These are phyloP conservation scores for Amanita rubescens DNA, from an alignment of 768 basidiomycete species.

Conservation along the genomic window DNA sequence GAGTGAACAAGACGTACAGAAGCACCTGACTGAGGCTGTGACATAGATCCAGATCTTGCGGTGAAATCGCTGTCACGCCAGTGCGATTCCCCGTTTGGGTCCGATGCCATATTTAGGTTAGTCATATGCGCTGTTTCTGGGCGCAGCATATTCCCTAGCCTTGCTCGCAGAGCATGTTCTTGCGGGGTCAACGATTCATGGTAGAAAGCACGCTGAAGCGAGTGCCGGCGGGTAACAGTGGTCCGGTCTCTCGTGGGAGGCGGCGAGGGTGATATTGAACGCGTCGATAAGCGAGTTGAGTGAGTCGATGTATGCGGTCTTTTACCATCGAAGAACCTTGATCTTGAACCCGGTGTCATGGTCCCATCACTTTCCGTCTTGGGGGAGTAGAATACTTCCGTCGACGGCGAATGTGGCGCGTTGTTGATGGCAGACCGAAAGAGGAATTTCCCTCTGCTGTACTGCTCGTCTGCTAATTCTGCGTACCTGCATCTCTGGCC, in stretches of 20 bases:
- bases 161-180: conserved; percentile 4
- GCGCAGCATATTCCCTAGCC: not conserved
- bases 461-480: conserved; percentile 12
- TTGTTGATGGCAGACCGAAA: conserved; percentile 25
- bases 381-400: not conserved
- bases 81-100: not conserved
- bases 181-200: not conserved
- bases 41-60: conserved; percentile 6
- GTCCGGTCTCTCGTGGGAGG: not conserved
- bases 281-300: not conserved
- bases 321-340: not conserved
- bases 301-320: conserved; percentile 1
- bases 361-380: conserved; percentile 2
- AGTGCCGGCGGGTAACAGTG: conserved; percentile 1
- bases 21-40: conserved; percentile 3
- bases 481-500: conserved; percentile 2
- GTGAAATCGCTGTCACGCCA: not conserved
- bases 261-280: conserved; percentile 1
- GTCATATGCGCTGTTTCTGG: conserved; percentile 1
- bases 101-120: not conserved
- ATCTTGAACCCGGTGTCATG: not conserved
- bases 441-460: conserved; percentile 20
- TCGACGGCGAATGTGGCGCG: not conserved
- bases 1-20: not conserved
- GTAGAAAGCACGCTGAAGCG: conserved; percentile 1